A percentile compares a stretch with the other conserved stretches of the same genome.
These are phyloP conservation scores for Hypoxylon subgilvum DNA, from an alignment of 495 filamentous ascomycete genomes.

Conservation along the genomic window DNA sequence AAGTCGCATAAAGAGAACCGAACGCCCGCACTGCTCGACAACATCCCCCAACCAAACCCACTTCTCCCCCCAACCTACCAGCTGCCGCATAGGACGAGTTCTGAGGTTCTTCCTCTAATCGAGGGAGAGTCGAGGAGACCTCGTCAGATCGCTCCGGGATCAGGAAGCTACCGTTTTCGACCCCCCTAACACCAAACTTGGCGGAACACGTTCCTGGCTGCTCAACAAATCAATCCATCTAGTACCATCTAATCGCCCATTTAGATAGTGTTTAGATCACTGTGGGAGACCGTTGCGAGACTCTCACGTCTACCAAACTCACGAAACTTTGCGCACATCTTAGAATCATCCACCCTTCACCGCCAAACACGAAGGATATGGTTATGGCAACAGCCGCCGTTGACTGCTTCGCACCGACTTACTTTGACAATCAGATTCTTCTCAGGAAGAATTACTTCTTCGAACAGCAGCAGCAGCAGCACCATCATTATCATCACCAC, in stretches of 20 bases:
- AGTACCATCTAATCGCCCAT: slow-evolving; percentile 24
- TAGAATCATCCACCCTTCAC: slow-evolving; percentile 19
- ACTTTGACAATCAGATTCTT: slow-evolving; percentile 53
- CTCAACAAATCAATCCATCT: slow-evolving; percentile 16
- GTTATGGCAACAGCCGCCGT: slow-evolving; percentile 60
- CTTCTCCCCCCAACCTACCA: slow-evolving; percentile 66
- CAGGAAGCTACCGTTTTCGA: slow-evolving; percentile 77
- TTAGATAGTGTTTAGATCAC: slow-evolving; percentile 24
- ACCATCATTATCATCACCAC: slow-evolving; percentile 32
- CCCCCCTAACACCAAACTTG: slow-evolving; percentile 75
- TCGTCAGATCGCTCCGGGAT: slow-evolving; percentile 82
- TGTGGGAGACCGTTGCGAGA: slow-evolving; percentile 19
- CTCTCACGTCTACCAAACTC: slow-evolving; percentile 17
- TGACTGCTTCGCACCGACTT: slow-evolving; percentile 51
- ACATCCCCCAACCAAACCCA: slow-evolving; percentile 62
- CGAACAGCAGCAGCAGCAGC: slow-evolving; percentile 41
- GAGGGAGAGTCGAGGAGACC: slow-evolving; percentile 94
- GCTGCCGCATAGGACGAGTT: slow-evolving; percentile 99
- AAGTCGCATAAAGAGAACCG: slow-evolving; percentile 54
- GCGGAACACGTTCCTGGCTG: slow-evolving; percentile 38
- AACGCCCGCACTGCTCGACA: slow-evolving; percentile 56
- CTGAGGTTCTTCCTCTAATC: slow-evolving; percentile 93
- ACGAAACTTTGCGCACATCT: slow-evolving; percentile 10
- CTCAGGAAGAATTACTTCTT: slow-evolving; percentile 49
- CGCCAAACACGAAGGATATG: slow-evolving; percentile 51